Base-by-base conservation (phyloP, 148 eudicot genomes). In the Salicornia ramosissima region DNA sequence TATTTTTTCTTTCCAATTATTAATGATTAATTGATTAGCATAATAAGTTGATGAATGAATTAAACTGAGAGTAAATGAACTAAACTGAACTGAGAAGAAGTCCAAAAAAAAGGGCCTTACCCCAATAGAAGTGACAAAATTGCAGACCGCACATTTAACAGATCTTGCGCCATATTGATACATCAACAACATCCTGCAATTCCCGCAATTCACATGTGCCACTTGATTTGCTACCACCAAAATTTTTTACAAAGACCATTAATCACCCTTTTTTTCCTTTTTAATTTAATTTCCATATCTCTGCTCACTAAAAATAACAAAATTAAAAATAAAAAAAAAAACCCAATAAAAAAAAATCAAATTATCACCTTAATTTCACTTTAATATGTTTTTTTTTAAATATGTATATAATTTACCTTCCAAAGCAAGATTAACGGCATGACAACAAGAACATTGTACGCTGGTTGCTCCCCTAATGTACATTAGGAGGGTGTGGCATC, bases 391-490 rank as follows among this genome's bases (percentile, higher is more conserved):
- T 9, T n/a, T n/a, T n/a, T n/a, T n/a, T n/a, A n/a, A n/a, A n/a
- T n/a, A n/a, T n/a, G n/a, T n/a, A n/a, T n/a, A n/a, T n/a, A 52
- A 28, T 21, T 19, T 86, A 88, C 95, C 95, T 85, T 88, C 95
- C 64, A 87, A 24, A 36, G 93, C 90, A 28, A 88, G 83, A 74
- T 90, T 90, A 49, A 90, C 70, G 22, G 96, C 88, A 78, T 90
- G 96, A 73, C 96, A 90, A 70, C 96, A 90, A 39, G 96, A 86
- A 66, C 96, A 90, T 79, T 88, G 90, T 59, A 90, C 96, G 62
- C 96, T 90, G 11, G 96, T 90, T 33, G 96, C 96, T 67, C 96
- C 96, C 24, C 96, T 79, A 10, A 88, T 86, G 75, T 90, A 88
- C 96, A 90, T 90, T 28, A 90, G 86, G 56, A 86, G 83, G 15